Base-by-base conservation (phyloP, 2,329 filamentous ascomycete species). In the Rutstroemia sp. region DNA sequence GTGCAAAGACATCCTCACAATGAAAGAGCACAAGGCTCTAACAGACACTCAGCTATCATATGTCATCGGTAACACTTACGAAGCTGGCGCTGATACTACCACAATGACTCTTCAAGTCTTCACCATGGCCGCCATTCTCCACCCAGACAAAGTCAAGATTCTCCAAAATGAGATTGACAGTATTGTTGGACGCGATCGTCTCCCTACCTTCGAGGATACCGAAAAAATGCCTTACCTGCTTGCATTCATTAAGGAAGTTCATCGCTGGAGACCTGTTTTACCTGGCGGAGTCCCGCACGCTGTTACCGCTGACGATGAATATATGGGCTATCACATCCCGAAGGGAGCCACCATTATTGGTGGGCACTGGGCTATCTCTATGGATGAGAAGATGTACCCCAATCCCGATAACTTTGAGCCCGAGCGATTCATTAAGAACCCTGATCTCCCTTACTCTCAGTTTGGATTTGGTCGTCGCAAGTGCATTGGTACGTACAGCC, bases 251-350 rank as follows among this genome's bases (percentile, higher is more conserved):
- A 70, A 77, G 52, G 77, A 80, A 59, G 72, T 72, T 7, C 67
- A 72, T 41, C 71, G 77, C 16, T 76, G 72, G 71, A 68, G 67
- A 25, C 76, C 76, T 4, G 67, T 79, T 4, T 73, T 71, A 10
- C 75, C 77, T 0, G 65, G 79, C 2, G 77, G 76, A 3, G 76
- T 84, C 39, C 80, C 81, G 1, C 81, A 84, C 65, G 73, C 70
- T 46, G 73, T 77, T 16, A 71, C 77, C 2, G 67, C 75, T 49
- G 80, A 84, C 51, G 81, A 84, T 56, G 71, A 76, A 12, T 84
- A 83, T 63, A 71, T 77, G 23, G 80, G 76, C 39, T 78, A 79
- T 67, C 74, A 76, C 58, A 81, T 85, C 50, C 80, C 79, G 9
- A 77, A 76, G 21, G 81, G 80, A 75, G 78, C 65, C 64, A 75